Evolutionary conservation across 805 yeast genomes (phyloP).

Genomic region (Starmerella bombicola): DNA sequence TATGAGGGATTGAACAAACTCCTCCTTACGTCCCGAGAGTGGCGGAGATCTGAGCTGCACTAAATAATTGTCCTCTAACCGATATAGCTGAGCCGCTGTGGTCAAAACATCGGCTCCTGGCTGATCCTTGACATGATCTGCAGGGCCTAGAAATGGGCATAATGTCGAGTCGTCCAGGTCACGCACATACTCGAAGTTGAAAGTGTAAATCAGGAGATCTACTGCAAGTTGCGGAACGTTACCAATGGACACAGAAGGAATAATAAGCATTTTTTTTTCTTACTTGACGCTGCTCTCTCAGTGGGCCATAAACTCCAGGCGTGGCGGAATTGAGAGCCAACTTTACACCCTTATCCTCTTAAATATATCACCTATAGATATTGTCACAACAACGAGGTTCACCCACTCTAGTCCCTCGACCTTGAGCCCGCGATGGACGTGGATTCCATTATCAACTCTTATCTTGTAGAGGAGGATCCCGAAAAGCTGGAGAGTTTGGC

Average conservation of each 20-base stretch:
- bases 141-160: constrained; percentile 77
- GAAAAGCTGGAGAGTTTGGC: constrained; percentile 1
- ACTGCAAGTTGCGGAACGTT: constrained; percentile 76
- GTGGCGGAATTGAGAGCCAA: no score
- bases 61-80: constrained; percentile 25
- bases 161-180: constrained; percentile 47
- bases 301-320: no score
- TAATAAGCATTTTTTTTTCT: constrained; percentile 31
- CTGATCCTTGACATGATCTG: constrained; percentile 36
- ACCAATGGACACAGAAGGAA: constrained; percentile 79
- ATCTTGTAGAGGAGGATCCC: constrained; percentile 19
- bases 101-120: constrained; percentile 33
- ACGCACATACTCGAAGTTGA: constrained; percentile 40
- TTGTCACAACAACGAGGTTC: no score
- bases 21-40: constrained; percentile 45
- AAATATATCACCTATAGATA: no score
- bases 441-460: constrained; percentile 22
- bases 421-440: no score
- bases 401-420: no score
- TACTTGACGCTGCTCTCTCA: no score
- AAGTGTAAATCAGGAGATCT: constrained; percentile 61
- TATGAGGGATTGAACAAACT: constrained; percentile 40
- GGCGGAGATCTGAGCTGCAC: constrained; percentile 78
- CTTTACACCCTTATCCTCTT: no score
- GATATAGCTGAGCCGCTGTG: constrained; percentile 50